Evolutionary conservation across 2,329 filamentous ascomycete species (phyloP).

Genomic region (Graphiopsis chlorocephala): DNA sequence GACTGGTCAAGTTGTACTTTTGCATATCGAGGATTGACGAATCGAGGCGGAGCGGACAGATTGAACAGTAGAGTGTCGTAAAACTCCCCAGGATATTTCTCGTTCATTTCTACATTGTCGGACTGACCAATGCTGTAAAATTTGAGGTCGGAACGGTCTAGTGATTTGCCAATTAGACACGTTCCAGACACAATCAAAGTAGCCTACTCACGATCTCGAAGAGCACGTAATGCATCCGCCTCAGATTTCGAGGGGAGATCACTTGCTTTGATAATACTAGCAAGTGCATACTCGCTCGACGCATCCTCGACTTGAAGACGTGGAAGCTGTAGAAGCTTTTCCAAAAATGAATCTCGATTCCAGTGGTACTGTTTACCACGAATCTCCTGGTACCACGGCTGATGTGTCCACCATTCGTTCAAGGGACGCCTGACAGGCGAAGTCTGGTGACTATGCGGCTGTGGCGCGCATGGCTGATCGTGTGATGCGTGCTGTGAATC

Average conservation of each 20-base stretch:
- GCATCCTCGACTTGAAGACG: not conserved
- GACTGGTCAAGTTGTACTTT: constrained; percentile 6
- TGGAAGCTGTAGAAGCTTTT: constrained; percentile 8
- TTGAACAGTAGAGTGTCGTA: constrained; percentile 9
- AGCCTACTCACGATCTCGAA: constrained; percentile 6
- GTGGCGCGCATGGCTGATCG: not conserved
- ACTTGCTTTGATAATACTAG: constrained; percentile 2
- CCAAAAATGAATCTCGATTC: constrained; percentile 8
- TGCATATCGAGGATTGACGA: constrained; percentile 10
- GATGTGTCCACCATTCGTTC: constrained; percentile 3
- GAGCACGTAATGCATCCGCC: constrained; percentile 7
- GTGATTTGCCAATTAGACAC: not conserved
- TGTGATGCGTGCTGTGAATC: not conserved
- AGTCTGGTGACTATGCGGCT: not conserved
- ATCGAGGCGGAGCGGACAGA: constrained; percentile 7
- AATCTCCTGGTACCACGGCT: constrained; percentile 9
- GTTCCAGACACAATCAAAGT: not conserved
- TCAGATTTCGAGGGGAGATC: constrained; percentile 1
- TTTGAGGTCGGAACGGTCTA: constrained; percentile 9
- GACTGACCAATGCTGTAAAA: constrained; percentile 8
- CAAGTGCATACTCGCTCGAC: constrained; percentile 1
- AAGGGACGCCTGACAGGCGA: not conserved
- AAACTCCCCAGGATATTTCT: constrained; percentile 6
- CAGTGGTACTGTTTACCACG: constrained; percentile 8
- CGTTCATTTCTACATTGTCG: not conserved